Evolutionary conservation across 2,329 filamentous ascomycete species (phyloP).

Genomic region (Penicillium italicum): DNA sequence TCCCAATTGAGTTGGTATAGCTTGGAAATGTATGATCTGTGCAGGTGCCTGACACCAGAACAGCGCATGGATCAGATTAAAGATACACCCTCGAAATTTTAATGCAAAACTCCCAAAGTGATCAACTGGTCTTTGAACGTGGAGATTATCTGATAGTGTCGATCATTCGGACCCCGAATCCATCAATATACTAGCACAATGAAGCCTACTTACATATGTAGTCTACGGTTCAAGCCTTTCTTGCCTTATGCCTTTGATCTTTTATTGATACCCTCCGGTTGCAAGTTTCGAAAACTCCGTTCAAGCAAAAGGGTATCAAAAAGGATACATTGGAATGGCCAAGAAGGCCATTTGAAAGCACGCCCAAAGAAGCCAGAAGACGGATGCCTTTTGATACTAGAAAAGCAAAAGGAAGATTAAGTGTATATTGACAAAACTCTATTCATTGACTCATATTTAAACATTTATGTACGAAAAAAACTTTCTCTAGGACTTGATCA

Average conservation of each 20-base stretch:
- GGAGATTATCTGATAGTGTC: background rate
- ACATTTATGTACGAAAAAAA: constrained; percentile 12
- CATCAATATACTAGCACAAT: background rate
- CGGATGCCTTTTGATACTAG: background rate
- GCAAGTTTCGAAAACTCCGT: background rate
- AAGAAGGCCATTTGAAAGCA: background rate
- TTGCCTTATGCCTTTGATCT: background rate
- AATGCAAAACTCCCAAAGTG: background rate
- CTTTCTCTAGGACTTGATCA: constrained; percentile 60
- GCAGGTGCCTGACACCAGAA: background rate
- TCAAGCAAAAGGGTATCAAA: no score
- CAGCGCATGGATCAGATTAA: background rate
- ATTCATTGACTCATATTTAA: constrained; percentile 24
- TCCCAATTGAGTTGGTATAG: background rate
- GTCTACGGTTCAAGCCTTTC: background rate
- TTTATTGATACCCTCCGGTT: background rate
- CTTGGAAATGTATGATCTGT: background rate
- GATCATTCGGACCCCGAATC: background rate
- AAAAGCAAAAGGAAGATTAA: background rate
- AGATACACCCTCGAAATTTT: constrained; percentile 19
- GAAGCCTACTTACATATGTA: background rate
- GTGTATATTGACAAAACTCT: constrained; percentile 23
- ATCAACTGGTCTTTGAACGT: background rate
- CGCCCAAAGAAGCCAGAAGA: background rate
- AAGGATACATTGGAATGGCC: no score